These are phyloP conservation scores for Tetrapisispora nanseiensis DNA, from an alignment of 805 yeast species.

Conservation along the genomic window DNA sequence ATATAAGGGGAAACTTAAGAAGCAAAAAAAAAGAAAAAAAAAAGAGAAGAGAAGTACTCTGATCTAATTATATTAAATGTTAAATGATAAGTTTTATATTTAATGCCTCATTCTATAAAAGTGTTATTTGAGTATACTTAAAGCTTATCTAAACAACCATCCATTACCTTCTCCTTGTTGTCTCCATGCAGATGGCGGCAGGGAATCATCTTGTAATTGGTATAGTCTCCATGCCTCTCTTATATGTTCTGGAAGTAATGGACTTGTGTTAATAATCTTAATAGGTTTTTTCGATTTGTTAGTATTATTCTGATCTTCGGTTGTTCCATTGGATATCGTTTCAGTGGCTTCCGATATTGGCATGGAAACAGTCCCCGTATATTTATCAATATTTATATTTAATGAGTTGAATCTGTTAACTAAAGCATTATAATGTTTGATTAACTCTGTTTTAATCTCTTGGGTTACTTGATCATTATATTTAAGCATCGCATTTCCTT, in stretches of 20 bases:
- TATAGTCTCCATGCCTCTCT: slow-evolving; percentile 83
- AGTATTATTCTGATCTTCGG: not conserved
- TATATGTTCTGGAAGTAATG: slow-evolving; percentile 73
- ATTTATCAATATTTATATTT: slow-evolving; percentile 28
- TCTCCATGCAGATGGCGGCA: slow-evolving; percentile 59
- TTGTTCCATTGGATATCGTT: slow-evolving; percentile 12
- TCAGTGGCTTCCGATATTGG: not conserved
- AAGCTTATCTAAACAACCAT: slow-evolving; percentile 36
- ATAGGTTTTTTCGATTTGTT: not conserved
- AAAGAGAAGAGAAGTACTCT: too few species aligned
- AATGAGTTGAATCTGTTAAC: slow-evolving; percentile 22
- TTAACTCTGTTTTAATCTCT: slow-evolving; percentile 18
- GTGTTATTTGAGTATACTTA: too few species aligned
- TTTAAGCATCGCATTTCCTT: slow-evolving; percentile 19
- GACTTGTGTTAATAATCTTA: slow-evolving; percentile 29
- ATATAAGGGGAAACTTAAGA: too few species aligned
- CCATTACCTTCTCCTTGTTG: slow-evolving; percentile 66
- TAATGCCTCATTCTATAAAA: not conserved
- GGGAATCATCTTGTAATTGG: slow-evolving; percentile 53
- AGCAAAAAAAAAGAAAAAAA: too few species aligned
- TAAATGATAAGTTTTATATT: not conserved
- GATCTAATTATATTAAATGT: too few species aligned
- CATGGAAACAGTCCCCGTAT: slow-evolving; percentile 9
- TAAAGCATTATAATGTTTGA: slow-evolving; percentile 26
- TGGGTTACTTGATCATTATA: slow-evolving; percentile 17